Evolutionary conservation across 805 yeast genomes (phyloP).

Genomic region (Ogataea nitratoaversa): DNA sequence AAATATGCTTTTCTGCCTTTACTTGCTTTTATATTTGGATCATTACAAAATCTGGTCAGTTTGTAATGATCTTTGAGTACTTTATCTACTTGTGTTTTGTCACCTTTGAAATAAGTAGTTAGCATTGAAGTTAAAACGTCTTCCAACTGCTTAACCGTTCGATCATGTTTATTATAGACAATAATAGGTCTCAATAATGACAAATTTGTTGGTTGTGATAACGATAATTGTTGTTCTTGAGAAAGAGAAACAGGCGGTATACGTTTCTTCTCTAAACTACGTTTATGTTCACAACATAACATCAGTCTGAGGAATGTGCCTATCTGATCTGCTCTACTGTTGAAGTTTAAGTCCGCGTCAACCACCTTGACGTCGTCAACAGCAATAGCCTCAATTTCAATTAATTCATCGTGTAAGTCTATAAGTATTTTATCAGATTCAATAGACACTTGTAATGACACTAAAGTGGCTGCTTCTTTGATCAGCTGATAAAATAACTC

Average conservation of each 20-base stretch:
- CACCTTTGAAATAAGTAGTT: constrained; percentile 7
- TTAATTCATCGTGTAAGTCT: constrained; percentile 58
- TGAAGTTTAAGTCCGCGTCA: constrained; percentile 24
- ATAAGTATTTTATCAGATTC: constrained; percentile 62
- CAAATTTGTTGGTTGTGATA: constrained; percentile 15
- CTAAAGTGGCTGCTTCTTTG: constrained; percentile 67
- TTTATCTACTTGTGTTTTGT: constrained; percentile 18
- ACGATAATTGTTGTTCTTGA: constrained; percentile 21
- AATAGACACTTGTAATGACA: constrained; percentile 64
- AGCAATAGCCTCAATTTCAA: constrained; percentile 67
- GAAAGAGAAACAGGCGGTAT: constrained; percentile 45
- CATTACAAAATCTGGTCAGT: constrained; percentile 18
- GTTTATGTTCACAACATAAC: constrained; percentile 55
- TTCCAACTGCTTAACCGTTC: constrained; percentile 34
- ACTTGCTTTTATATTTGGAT: constrained; percentile 8
- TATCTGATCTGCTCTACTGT: constrained; percentile 48
- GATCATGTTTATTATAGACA: constrained; percentile 55
- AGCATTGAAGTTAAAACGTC: constrained; percentile 19
- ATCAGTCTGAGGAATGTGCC: constrained; percentile 51
- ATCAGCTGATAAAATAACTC: constrained; percentile 77
- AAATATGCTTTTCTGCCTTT: background rate
- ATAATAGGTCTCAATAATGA: constrained; percentile 52
- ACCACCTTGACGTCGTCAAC: constrained; percentile 29
- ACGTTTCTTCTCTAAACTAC: constrained; percentile 38
- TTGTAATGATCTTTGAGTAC: constrained; percentile 11